Evolutionary conservation across 1,284 basidiomycete genomes (phyloP), one percentile per base, ranked within the genome.

Genomic region (Ustilago sp.): DNA sequence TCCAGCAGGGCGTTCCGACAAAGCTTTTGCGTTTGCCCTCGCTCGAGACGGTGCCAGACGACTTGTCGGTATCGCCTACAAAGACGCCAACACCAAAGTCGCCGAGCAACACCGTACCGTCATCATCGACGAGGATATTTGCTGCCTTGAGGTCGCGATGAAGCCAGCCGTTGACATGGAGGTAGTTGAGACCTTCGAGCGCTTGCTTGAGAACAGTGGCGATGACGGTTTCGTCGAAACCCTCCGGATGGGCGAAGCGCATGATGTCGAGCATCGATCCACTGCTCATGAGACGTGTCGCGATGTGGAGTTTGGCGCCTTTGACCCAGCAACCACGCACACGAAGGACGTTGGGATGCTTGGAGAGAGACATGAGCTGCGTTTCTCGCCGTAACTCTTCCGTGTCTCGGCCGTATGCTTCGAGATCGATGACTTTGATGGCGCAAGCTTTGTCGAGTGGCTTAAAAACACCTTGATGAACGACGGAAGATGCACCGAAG

Each of bases 1-100:
- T 95, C 93, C 93, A 95, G 83, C 93, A 94, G 1, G 94, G 94
- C 35, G 94, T 95, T 56, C 94, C 94, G 19, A 95, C 94, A 83
- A 95, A 95, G 9, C 92, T 93, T 85, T 92, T 93, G 90, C 90
- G 19, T 90, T 88, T 59, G 83, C 87, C 66, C 88, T 89, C 56
- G 88, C 87, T 69, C 31, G 64, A 59, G 17, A 58, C 55, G 7
- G 59, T 32, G 50, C 67, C 69, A 8, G 67, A 63, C 17, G 65
- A 43, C 65, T 77, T 68, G 48, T 67, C 64, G 12, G 68, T 74
- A 38, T 93, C 91, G 59, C 90, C 87, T 4, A 94, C 89, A 72
- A 92, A 91, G 11, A 93, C 93, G 2, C 93, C 93, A 45, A 94
- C 94, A 17, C 94, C 94, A 59, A 95, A 90, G 86, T 95, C 94